phyloP scores from a whole-genome alignment of 1,284 basidiomycete species.

The Moniliophthora roreri region DNA sequence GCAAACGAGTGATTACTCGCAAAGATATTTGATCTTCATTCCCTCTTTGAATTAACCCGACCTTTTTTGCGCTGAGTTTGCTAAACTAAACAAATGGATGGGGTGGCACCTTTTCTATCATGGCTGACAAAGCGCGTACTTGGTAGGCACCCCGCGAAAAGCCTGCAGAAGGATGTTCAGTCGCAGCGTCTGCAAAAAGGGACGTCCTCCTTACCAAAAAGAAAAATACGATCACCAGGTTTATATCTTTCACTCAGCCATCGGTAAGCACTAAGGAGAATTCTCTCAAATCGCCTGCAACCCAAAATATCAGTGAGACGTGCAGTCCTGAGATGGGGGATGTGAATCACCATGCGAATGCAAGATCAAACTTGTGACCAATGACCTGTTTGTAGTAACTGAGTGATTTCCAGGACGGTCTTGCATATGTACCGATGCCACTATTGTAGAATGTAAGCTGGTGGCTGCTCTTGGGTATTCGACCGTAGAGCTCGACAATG shows the following conservation, averaged over 20 bases:
- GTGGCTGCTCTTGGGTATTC: conserved; percentile 15
- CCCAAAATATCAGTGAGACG: not conserved
- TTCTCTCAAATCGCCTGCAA: conserved; percentile 33
- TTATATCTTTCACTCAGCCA: conserved; percentile 39
- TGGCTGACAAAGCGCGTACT: conserved; percentile 28
- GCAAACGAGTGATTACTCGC: conserved; percentile 20
- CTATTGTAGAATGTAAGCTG: conserved; percentile 41
- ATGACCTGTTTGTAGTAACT: conserved; percentile 19
- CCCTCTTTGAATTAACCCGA: conserved; percentile 31
- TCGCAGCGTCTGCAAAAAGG: not conserved
- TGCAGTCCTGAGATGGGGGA: not conserved
- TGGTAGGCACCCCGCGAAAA: conserved; percentile 38
- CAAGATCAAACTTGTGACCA: conserved; percentile 24
- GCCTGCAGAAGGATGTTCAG: conserved; percentile 20
- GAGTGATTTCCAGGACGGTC: conserved; percentile 22
- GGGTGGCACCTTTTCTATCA: conserved; percentile 28
- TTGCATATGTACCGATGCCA: conserved; percentile 39
- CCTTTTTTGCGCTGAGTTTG: conserved; percentile 17
- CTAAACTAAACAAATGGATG: not conserved
- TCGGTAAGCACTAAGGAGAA: conserved; percentile 34
- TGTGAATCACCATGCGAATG: conserved; percentile 27
- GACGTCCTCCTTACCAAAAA: conserved; percentile 35
- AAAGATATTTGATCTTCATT: conserved; percentile 36
- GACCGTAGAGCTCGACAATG: conserved; percentile 23
- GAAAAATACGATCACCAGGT: conserved; percentile 32